Conservation (phyloP, 2,329 filamentous ascomycete species). For the Coniochaeta sp. region DNA sequence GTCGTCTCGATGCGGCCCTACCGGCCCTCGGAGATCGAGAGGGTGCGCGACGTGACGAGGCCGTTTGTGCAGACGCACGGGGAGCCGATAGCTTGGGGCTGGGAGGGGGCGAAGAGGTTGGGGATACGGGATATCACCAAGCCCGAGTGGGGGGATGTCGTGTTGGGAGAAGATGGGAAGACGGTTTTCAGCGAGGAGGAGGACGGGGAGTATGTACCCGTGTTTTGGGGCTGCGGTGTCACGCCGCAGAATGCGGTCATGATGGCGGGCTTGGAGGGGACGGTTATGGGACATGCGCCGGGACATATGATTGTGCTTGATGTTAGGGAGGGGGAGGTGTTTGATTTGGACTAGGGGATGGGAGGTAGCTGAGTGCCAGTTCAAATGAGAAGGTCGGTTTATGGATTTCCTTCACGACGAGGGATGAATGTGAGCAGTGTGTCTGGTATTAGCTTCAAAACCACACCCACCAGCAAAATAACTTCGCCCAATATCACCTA, state of each 20-base stretch:
- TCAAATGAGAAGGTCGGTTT: no score
- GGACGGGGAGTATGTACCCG: constrained; percentile 39
- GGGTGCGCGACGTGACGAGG: constrained; percentile 47
- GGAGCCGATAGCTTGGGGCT: constrained; percentile 59
- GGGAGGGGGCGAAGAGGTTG: constrained; percentile 43
- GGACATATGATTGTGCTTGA: constrained; percentile 58
- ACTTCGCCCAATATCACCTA: not conserved
- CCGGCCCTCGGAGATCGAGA: constrained; percentile 36
- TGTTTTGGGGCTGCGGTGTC: constrained; percentile 60
- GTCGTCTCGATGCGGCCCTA: constrained; percentile 62
- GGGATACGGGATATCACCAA: constrained; percentile 46
- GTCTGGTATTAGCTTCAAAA: no score
- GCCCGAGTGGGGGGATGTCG: constrained; percentile 52
- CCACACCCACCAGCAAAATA: no score
- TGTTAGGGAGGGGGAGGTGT: constrained; percentile 32
- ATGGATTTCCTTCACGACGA: no score
- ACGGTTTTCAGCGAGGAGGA: constrained; percentile 21
- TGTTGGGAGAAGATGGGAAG: constrained; percentile 30
- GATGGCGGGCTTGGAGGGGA: constrained; percentile 43
- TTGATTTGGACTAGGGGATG: constrained; percentile 5
- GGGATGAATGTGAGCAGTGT: no score
- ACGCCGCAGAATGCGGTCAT: constrained; percentile 60
- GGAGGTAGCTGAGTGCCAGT: not conserved
- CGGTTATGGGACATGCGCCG: constrained; percentile 54
- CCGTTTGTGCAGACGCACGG: constrained; percentile 52